Evolutionary conservation across 352 stramenopile genomes (phyloP).

Genomic region (Saprolegnia diclina): DNA sequence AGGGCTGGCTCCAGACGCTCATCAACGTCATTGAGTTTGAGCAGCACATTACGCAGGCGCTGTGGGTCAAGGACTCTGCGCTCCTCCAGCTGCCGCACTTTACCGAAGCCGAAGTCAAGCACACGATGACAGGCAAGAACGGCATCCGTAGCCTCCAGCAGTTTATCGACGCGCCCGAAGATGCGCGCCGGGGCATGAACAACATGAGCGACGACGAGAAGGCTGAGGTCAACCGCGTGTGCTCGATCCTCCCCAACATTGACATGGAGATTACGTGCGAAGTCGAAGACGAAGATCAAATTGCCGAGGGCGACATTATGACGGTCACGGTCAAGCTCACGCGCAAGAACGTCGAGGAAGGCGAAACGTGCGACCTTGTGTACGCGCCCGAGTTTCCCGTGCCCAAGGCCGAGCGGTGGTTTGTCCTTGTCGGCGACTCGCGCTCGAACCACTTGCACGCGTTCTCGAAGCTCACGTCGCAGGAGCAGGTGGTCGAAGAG

Average conservation of each 20-base stretch:
- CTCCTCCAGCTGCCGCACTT: conserved; percentile 90
- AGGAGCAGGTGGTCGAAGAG: conserved; percentile 82
- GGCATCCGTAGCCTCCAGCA: conserved; percentile 89
- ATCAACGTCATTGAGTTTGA: conserved; percentile 96
- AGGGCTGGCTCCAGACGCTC: conserved; percentile 92
- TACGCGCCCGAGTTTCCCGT: conserved; percentile 96
- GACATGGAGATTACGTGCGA: conserved; percentile 88
- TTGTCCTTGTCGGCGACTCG: conserved; percentile 92
- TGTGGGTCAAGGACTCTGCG: conserved; percentile 91
- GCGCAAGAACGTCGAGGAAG: conserved; percentile 94
- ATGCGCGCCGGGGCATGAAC: conserved; percentile 91
- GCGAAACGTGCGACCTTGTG: conserved; percentile 91
- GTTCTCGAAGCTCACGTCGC: conserved; percentile 94
- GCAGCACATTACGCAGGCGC: conserved; percentile 95
- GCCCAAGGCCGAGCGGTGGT: conserved; percentile 95
- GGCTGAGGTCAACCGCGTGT: conserved; percentile 89
- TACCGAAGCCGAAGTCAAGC: conserved; percentile 85
- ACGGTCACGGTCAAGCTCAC: conserved; percentile 96
- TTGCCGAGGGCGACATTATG: conserved; percentile 98
- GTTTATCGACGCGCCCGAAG: conserved; percentile 88
- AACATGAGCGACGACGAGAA: conserved; percentile 89
- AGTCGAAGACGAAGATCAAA: conserved; percentile 88
- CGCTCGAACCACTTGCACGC: conserved; percentile 94
- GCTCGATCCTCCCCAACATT: conserved; percentile 93
- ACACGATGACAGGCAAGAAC: conserved; percentile 90